These are phyloP conservation scores for Amanita muscaria DNA, from an alignment of 768 basidiomycete genomes.

Conservation along the genomic window DNA sequence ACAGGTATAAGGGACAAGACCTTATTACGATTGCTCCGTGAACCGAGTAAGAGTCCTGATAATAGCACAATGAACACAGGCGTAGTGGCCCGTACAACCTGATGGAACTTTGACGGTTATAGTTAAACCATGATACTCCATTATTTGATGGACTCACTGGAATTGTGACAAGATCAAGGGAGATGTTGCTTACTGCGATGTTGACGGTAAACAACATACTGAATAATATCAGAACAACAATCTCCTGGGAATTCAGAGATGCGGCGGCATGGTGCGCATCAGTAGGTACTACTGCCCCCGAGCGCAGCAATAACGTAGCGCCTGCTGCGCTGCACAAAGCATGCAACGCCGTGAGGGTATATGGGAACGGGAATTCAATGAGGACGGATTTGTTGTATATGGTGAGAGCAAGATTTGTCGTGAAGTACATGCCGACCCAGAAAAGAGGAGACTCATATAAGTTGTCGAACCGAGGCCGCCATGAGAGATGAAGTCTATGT, in stretches of 20 bases:
- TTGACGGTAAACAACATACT: constrained; percentile 90
- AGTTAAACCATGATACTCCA: too few species aligned
- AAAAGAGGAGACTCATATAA: constrained; percentile 21
- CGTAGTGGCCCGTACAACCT: constrained; percentile 91
- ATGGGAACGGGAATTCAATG: constrained; percentile 90
- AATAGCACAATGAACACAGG: constrained; percentile 88
- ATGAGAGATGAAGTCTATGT: too few species aligned
- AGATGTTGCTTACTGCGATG: constrained; percentile 90
- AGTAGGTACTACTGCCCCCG: constrained; percentile 11
- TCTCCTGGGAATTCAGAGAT: constrained; percentile 48
- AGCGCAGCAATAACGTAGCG: constrained; percentile 53
- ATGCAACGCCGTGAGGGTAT: constrained; percentile 89
- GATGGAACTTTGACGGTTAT: constrained; percentile 85
- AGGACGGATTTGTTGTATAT: constrained; percentile 94
- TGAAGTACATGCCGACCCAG: constrained; percentile 82
- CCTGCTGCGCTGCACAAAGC: constrained; percentile 82
- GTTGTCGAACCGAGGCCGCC: too few species aligned
- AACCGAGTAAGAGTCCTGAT: constrained; percentile 56
- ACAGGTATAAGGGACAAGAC: constrained; percentile 75
- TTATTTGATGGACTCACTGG: constrained; percentile 48
- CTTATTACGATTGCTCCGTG: constrained; percentile 51
- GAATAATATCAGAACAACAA: constrained; percentile 65
- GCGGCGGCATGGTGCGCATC: constrained; percentile 4
- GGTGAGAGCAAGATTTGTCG: constrained; percentile 85
- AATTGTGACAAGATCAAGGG: constrained; percentile 79